Base-by-base conservation (phyloP, 345 rosid species). In the Microthlaspi erraticum region DNA sequence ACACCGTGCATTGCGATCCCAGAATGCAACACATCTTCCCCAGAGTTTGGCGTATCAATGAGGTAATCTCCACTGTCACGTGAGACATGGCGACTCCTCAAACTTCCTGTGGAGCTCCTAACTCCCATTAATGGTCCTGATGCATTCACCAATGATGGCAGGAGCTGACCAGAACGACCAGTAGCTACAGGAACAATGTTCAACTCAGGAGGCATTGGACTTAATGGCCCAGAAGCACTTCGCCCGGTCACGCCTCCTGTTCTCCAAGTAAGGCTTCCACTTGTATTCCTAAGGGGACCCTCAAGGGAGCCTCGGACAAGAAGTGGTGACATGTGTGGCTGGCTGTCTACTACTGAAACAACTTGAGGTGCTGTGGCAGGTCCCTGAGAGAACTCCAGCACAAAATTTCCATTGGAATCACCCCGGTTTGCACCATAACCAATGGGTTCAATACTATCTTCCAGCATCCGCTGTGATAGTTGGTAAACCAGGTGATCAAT, bases 401-500 rank as follows among this genome's bases (percentile, higher is more conserved):
- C 85, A 77, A 82, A 81, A 72, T 81, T 89, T 46, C 92, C 98
- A 60, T 76, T 83, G 51, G 86, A 77, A 57, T 92, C 98, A 10
- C 80, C 82, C 83, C 84, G 85, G 48, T 68, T 80, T 43, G 82
- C 87, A 73, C 79, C 75, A 56, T 84, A 82, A 53, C 83, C 79
- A 64, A 81, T 81, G 36, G 88, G 91, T 81, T 94, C 98, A 46
- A 86, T 66, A 78, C 85, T 91, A 73, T 94, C 98, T 85, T 91
- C 98, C 79, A 89, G 81, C 98, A 88, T 94, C 74, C 91, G 85
- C 74, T 87, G 96, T 34, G 99, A 88, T 72, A 94, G 72, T 72
- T 94, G 99, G 81, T 88, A 94, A 71, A 94, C 99, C 63, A 94
- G 83, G 77, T 91, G 99, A 82, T 94, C 99, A 36, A 94, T 94